These are phyloP conservation scores for Escallonia rubra DNA, from an alignment of 129 eudicot genomes.

Conservation along the genomic window DNA sequence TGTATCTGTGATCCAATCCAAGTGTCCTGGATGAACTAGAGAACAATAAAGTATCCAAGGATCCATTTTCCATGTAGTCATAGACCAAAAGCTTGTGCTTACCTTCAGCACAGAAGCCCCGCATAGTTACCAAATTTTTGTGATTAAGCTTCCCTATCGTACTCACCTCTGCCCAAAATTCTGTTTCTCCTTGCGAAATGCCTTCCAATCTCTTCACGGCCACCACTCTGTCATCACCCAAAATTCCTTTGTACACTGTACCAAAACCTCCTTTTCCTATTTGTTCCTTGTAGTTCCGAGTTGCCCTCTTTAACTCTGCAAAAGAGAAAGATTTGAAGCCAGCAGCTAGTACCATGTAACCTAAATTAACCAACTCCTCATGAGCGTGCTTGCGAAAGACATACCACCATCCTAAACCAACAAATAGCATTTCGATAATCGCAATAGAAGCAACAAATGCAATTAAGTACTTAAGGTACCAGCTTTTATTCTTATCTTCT, in stretches of 20 bases:
- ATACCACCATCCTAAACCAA: neutral
- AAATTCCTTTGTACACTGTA: neutral
- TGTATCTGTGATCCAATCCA: neutral
- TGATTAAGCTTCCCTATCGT: neutral
- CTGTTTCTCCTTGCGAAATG: neutral
- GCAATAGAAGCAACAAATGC: neutral
- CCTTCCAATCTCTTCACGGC: neutral
- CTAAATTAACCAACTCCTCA: neutral
- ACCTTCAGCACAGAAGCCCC: neutral
- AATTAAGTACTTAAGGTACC: neutral
- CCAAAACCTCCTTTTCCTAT: constrained; percentile 1
- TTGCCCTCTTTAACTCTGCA: neutral
- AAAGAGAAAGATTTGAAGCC: neutral
- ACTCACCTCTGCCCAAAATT: neutral
- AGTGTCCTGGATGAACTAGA: neutral
- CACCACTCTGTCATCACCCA: neutral
- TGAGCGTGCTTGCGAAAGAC: neutral
- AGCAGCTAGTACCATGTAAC: neutral
- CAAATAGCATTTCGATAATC: neutral
- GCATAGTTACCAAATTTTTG: neutral
- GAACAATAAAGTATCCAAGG: neutral
- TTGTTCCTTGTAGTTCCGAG: neutral
- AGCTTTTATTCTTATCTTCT: neutral
- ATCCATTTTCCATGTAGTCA: neutral
- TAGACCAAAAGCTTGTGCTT: neutral